Evolutionary conservation across 768 basidiomycete species (phyloP).

Genomic region (Lactarius indigo): DNA sequence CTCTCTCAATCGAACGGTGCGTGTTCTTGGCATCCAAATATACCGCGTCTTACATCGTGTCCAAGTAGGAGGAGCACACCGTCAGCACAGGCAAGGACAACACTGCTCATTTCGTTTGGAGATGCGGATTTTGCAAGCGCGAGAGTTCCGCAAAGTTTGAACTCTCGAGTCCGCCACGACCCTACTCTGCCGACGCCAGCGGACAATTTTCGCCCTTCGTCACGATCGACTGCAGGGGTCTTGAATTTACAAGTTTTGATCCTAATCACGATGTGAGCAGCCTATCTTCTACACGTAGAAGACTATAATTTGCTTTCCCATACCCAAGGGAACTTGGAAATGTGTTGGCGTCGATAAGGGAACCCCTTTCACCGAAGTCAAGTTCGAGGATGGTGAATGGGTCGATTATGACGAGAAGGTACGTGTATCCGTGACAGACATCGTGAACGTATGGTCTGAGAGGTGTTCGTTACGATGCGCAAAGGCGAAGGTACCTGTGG

Average conservation of each 20-base stretch:
- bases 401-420: constrained; percentile 92
- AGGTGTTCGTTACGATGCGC: not conserved
- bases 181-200: constrained; percentile 60
- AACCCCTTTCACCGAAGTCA: constrained; percentile 60
- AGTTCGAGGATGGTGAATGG: constrained; percentile 69
- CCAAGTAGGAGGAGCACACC: constrained; percentile 58
- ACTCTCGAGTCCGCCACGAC: constrained; percentile 40
- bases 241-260: constrained; percentile 79
- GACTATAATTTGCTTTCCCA: not conserved
- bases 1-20: constrained; percentile 65
- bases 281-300: not conserved
- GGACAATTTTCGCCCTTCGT: constrained; percentile 63
- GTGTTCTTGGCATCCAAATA: not conserved
- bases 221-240: constrained; percentile 78
- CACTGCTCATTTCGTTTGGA: constrained; percentile 80
- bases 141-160: constrained; percentile 84
- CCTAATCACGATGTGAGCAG: constrained; percentile 47
- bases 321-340: constrained; percentile 70
- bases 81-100: constrained; percentile 63
- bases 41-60: not conserved
- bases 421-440: constrained; percentile 12
- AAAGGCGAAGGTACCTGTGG: constrained; percentile 61
- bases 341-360: constrained; percentile 60
- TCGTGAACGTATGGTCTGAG: not conserved
- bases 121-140: constrained; percentile 70